A percentile compares a stretch with the other conserved stretches of the same genome.
Evolutionary conservation across 1,139 yeast genomes (phyloP).

Genomic region (Saccharomyces pastorianus): DNA sequence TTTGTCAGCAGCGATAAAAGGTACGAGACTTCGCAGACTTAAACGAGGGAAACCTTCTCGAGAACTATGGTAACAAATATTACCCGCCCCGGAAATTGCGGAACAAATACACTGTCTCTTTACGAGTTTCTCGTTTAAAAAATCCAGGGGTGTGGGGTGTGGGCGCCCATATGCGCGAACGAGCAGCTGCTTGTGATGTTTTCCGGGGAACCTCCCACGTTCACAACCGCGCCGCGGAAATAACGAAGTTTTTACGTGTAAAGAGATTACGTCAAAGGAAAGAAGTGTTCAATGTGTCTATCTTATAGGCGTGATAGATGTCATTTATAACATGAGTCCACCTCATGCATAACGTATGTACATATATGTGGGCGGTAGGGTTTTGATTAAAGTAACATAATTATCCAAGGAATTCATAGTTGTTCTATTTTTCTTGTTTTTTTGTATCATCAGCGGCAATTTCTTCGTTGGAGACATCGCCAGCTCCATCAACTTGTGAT

Average conservation of each 20-base stretch:
- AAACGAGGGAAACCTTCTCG: not conserved
- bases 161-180: not conserved
- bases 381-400: not conserved
- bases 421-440: not conserved
- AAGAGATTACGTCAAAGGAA: not conserved
- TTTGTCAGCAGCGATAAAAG: conserved; percentile 1
- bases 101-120: not conserved
- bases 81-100: not conserved
- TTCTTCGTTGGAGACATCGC: not conserved
- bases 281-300: not conserved
- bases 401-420: not conserved
- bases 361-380: not conserved
- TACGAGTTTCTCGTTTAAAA: not conserved
- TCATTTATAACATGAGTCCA: not conserved
- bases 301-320: not conserved
- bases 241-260: not conserved
- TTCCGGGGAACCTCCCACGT: not conserved
- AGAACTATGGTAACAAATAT: not conserved
- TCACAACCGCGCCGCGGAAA: not conserved
- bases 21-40: not conserved
- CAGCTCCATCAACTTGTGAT: not conserved
- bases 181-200: not conserved
- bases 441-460: not conserved
- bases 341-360: not conserved
- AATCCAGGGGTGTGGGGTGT: not conserved